phyloP scores from a whole-genome alignment of 2,329 filamentous ascomycete genomes.

The Colletotrichum sp. region DNA sequence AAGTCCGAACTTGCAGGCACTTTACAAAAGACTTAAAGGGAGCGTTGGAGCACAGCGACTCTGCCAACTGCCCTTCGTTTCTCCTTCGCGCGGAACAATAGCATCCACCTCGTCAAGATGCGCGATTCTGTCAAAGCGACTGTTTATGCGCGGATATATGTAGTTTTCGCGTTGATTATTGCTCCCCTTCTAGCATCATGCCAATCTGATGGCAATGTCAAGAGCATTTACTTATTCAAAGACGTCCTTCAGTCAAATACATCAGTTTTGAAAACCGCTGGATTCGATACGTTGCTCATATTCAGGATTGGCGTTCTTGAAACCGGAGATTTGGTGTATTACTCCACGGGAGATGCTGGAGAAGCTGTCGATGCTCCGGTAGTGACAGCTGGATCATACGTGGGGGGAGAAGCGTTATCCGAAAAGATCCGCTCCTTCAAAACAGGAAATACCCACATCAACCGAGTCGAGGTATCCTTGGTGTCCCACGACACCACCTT shows the following conservation, averaged over 20 bases:
- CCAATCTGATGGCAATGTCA: background rate
- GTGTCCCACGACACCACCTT: slow-evolving; percentile 35
- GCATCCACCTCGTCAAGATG: background rate
- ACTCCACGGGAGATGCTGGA: slow-evolving; percentile 45
- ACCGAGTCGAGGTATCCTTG: slow-evolving; percentile 48
- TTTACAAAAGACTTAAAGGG: background rate
- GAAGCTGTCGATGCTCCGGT: slow-evolving; percentile 38
- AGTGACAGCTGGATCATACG: slow-evolving; percentile 41
- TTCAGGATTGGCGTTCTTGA: slow-evolving; percentile 47
- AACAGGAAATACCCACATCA: slow-evolving; percentile 33
- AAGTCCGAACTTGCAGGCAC: background rate
- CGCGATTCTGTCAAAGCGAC: background rate
- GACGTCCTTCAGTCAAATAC: slow-evolving; percentile 51
- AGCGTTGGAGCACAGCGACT: background rate
- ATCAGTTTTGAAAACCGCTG: slow-evolving; percentile 40
- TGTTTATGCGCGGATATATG: background rate
- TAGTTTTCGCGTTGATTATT: background rate
- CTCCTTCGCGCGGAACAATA: background rate
- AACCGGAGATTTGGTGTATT: slow-evolving; percentile 50
- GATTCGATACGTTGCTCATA: slow-evolving; percentile 48
- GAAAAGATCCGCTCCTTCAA: slow-evolving; percentile 47
- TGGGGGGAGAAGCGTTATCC: slow-evolving; percentile 52
- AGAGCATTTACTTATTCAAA: slow-evolving; percentile 43
- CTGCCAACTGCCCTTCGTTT: background rate
- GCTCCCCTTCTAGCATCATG: background rate